Evolutionary conservation across 179 eudicot species (phyloP).

Genomic region (Corrigiola litoralis): DNA sequence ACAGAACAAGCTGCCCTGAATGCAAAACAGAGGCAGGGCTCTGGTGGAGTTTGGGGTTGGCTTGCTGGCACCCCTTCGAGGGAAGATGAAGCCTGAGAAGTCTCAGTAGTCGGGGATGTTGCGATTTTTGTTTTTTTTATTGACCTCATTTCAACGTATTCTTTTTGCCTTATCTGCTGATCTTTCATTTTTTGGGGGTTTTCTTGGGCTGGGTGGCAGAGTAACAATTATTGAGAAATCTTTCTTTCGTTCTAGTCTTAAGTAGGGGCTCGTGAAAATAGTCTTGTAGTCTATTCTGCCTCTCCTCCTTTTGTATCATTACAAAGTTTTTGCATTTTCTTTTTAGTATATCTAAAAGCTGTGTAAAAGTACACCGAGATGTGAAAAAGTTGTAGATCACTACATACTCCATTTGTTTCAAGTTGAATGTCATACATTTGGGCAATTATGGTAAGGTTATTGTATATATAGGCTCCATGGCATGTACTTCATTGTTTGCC

Average conservation of each 20-base stretch:
- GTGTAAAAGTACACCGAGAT: slow-evolving; percentile 15
- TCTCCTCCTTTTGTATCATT: slow-evolving; percentile 13
- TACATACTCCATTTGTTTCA: too few relatives aligned
- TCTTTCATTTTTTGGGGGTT: background rate
- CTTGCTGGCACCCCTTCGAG: slow-evolving; percentile 72
- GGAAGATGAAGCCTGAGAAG: slow-evolving; percentile 37
- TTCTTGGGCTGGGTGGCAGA: too few relatives aligned
- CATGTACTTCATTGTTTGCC: too few relatives aligned
- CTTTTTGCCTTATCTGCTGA: slow-evolving; percentile 10
- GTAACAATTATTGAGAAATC: too few relatives aligned
- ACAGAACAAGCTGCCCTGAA: slow-evolving; percentile 79
- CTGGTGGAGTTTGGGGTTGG: slow-evolving; percentile 98
- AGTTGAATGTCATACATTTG: too few relatives aligned
- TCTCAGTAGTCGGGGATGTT: background rate
- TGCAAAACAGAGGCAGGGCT: slow-evolving; percentile 69
- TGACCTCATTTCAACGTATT: slow-evolving; percentile 6
- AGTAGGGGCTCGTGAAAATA: too few relatives aligned
- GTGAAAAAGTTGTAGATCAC: background rate
- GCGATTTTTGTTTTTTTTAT: slow-evolving; percentile 8
- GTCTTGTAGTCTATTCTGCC: background rate
- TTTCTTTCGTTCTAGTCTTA: too few relatives aligned
- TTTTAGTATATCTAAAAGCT: background rate
- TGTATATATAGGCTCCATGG: too few relatives aligned
- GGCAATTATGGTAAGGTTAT: too few relatives aligned
- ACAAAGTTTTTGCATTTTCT: background rate